Evolutionary conservation across 345 rosid species (phyloP).

Genomic region (Ceriops zippeliana): DNA sequence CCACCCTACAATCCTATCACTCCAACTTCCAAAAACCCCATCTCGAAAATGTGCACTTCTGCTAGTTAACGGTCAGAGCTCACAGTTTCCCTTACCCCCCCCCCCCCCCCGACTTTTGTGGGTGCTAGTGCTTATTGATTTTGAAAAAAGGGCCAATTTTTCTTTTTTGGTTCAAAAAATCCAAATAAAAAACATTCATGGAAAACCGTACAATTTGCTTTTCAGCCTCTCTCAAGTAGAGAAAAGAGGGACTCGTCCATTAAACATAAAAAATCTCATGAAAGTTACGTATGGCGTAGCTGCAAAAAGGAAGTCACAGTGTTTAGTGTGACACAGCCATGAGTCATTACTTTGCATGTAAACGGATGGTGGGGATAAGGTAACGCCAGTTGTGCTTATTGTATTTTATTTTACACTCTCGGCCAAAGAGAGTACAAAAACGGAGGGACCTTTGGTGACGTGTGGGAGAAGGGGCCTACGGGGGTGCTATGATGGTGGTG

Average conservation of each 20-base stretch:
- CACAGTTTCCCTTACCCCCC: conserved; percentile 22
- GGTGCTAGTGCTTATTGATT: conserved; percentile 22
- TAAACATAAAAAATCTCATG: conserved; percentile 21
- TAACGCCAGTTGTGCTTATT: conserved; percentile 15
- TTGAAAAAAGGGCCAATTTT: not conserved
- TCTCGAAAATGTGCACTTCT: conserved; percentile 8
- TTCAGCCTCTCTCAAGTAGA: not conserved
- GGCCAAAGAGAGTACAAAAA: not conserved
- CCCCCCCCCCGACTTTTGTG: conserved; percentile 46
- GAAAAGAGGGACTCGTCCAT: not conserved
- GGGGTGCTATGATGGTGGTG: not conserved
- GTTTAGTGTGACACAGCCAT: not conserved
- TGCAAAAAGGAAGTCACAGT: not conserved
- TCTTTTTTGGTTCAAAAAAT: too few species aligned
- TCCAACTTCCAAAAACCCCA: conserved; percentile 21
- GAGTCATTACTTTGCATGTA: not conserved
- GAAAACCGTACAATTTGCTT: conserved; percentile 1
- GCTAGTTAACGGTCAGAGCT: not conserved
- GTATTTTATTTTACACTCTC: not conserved
- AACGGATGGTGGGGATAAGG: conserved; percentile 10
- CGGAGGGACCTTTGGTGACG: not conserved
- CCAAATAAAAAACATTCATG: not conserved
- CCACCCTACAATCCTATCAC: conserved; percentile 11
- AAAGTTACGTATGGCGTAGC: conserved; percentile 26
- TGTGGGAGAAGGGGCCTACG: not conserved